A percentile compares a stretch with the other conserved stretches of the same genome.
Evolutionary conservation across 176 grass and related monocot genomes (phyloP).

Genomic region (Aegilops sharonensis): DNA sequence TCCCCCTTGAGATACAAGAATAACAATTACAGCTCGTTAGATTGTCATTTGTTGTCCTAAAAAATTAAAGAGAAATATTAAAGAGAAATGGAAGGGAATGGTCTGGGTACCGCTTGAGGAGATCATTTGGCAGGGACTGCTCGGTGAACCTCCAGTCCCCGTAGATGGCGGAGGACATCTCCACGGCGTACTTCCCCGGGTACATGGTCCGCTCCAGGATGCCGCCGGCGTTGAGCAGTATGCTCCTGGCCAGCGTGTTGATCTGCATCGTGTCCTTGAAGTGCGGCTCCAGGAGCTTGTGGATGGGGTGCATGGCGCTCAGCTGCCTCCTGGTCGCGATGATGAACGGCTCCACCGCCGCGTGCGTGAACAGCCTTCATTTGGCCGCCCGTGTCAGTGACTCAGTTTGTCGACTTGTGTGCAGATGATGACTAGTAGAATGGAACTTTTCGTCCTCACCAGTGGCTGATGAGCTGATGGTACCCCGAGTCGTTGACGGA

Average conservation of each 20-base stretch:
- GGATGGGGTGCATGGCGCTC: constrained; percentile 84
- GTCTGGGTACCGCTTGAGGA: constrained; percentile 55
- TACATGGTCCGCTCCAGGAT: constrained; percentile 87
- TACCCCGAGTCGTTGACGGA: constrained; percentile 90
- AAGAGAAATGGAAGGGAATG: not conserved
- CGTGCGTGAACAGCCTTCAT: constrained; percentile 78
- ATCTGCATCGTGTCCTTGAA: constrained; percentile 96
- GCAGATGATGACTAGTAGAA: not conserved
- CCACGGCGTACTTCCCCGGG: constrained; percentile 67
- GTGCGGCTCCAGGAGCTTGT: constrained; percentile 89
- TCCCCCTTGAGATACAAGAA: constrained; percentile 33
- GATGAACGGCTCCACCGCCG: constrained; percentile 86
- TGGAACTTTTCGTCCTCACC: constrained; percentile 33
- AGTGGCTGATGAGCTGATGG: constrained; percentile 98
- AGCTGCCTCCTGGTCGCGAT: constrained; percentile 85
- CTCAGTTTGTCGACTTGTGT: not conserved
- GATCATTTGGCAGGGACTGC: constrained; percentile 73
- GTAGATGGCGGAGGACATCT: constrained; percentile 80
- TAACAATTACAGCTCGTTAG: not conserved
- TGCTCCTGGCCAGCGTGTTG: constrained; percentile 81
- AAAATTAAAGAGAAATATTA: too few relatives aligned
- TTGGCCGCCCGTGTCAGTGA: not conserved
- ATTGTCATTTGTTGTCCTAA: not conserved
- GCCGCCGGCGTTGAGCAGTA: constrained; percentile 69
- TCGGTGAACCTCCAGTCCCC: constrained; percentile 70